Evolutionary conservation across 2,329 filamentous ascomycete genomes (phyloP).

Genomic region (Thyridium curvatum): DNA sequence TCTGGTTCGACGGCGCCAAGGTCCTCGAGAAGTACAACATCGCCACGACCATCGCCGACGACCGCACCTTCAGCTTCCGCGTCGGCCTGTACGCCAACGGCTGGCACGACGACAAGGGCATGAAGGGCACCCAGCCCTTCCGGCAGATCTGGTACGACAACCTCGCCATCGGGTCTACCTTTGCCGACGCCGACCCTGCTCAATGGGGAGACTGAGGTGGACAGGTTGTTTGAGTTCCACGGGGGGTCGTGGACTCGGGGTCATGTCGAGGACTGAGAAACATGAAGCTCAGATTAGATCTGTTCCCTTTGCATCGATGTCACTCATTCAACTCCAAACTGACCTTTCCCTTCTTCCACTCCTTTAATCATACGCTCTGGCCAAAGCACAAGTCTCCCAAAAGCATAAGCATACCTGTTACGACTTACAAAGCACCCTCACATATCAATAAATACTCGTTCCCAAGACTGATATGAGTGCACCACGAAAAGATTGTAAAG

Average conservation of each 20-base stretch:
- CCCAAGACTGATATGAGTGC: too few species aligned
- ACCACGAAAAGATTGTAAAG: too few species aligned
- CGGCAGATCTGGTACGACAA: constrained; percentile 45
- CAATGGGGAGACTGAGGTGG: neutral
- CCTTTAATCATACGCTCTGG: too few species aligned
- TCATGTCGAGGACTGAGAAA: too few species aligned
- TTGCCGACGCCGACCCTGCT: constrained; percentile 28
- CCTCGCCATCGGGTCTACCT: constrained; percentile 34
- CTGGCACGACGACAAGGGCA: constrained; percentile 35
- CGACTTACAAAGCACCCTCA: too few species aligned
- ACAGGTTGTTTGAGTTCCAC: neutral
- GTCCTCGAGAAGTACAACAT: constrained; percentile 31
- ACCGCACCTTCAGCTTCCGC: constrained; percentile 34
- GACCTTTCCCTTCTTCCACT: too few species aligned
- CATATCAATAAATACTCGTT: too few species aligned
- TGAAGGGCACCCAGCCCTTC: constrained; percentile 32
- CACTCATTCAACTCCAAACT: too few species aligned
- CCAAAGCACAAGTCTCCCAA: too few species aligned
- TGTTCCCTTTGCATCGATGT: too few species aligned
- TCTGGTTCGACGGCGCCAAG: constrained; percentile 40
- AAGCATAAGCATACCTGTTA: too few species aligned
- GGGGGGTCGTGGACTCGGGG: neutral
- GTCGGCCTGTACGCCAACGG: constrained; percentile 44
- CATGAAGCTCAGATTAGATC: too few species aligned
- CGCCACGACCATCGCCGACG: constrained; percentile 37